Evolutionary conservation across 2,329 filamentous ascomycete species (phyloP).

Genomic region (Colletotrichum horii): DNA sequence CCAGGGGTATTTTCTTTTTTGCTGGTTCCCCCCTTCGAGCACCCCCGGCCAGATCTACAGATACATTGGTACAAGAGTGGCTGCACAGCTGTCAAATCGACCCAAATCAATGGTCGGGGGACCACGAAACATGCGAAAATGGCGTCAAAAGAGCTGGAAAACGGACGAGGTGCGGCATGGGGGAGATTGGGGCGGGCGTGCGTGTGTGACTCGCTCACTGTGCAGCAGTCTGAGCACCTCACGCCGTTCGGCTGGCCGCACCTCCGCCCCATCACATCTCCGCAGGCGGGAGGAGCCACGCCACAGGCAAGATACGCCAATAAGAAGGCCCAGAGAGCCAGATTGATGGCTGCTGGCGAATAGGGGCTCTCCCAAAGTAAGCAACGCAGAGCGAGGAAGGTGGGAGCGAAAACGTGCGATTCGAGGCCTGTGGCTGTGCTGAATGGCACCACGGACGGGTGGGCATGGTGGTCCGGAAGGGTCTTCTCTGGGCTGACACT

Average conservation of each 20-base stretch:
- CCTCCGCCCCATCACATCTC: neutral
- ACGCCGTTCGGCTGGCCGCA: neutral
- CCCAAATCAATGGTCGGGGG: neutral
- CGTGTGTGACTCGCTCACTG: slow-evolving; percentile 8
- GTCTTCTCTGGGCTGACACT: neutral
- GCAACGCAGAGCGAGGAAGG: neutral
- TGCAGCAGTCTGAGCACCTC: neutral
- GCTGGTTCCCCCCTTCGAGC: neutral
- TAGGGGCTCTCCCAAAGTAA: slow-evolving; percentile 3
- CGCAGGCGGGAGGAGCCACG: neutral
- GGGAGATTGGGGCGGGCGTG: neutral
- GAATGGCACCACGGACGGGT: slow-evolving; percentile 24
- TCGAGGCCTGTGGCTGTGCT: slow-evolving; percentile 24
- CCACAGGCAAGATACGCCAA: slow-evolving; percentile 4
- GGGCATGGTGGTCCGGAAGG: slow-evolving; percentile 6
- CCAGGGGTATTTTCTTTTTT: neutral
- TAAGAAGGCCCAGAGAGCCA: neutral
- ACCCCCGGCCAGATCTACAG: neutral
- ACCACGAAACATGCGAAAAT: slow-evolving; percentile 20
- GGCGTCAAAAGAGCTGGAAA: slow-evolving; percentile 18
- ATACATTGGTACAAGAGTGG: neutral
- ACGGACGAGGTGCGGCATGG: slow-evolving; percentile 14
- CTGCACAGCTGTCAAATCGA: slow-evolving; percentile 6
- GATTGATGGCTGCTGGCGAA: neutral
- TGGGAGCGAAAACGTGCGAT: slow-evolving; percentile 21